Evolutionary conservation across 208 protist species (phyloP).

Genomic region (Acanthamoeba sp.): DNA sequence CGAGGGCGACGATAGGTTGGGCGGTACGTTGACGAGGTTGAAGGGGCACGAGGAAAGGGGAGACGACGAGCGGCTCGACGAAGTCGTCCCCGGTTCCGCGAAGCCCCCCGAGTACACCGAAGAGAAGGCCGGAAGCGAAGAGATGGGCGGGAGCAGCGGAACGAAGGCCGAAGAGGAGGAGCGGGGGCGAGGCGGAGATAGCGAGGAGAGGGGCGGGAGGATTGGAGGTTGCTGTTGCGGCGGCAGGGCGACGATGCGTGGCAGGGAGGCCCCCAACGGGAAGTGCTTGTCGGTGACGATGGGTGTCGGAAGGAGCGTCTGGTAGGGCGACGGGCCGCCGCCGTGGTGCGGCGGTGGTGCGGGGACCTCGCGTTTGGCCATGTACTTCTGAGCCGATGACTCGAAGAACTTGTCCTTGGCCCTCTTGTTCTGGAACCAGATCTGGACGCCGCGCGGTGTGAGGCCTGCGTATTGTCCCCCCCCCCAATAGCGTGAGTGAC

Average conservation of each 20-base stretch:
- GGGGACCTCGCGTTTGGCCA: neutral
- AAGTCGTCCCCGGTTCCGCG: neutral
- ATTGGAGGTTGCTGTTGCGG: neutral
- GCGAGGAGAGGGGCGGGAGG: neutral
- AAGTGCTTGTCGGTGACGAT: neutral
- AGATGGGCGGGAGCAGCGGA: neutral
- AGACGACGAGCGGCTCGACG: neutral
- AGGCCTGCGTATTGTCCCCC: slow-evolving; percentile 26
- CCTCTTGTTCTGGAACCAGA: slow-evolving; percentile 41
- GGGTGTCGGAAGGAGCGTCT: neutral
- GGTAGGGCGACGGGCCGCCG: neutral
- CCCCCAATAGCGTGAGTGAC: too few species aligned
- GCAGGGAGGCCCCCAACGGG: neutral
- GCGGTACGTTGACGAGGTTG: slow-evolving; percentile 6
- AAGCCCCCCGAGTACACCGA: neutral
- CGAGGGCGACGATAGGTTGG: neutral
- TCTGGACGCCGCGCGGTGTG: slow-evolving; percentile 26
- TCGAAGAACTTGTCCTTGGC: slow-evolving; percentile 51
- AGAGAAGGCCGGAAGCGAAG: neutral
- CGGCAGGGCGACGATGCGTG: neutral
- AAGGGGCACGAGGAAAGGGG: neutral
- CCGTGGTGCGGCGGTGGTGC: neutral
- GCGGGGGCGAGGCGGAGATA: neutral
- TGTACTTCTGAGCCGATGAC: slow-evolving; percentile 25
- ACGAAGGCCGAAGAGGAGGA: neutral